Base-by-base conservation (phyloP, 2,329 filamentous ascomycete genomes). In the Polytolypa hystricis region DNA sequence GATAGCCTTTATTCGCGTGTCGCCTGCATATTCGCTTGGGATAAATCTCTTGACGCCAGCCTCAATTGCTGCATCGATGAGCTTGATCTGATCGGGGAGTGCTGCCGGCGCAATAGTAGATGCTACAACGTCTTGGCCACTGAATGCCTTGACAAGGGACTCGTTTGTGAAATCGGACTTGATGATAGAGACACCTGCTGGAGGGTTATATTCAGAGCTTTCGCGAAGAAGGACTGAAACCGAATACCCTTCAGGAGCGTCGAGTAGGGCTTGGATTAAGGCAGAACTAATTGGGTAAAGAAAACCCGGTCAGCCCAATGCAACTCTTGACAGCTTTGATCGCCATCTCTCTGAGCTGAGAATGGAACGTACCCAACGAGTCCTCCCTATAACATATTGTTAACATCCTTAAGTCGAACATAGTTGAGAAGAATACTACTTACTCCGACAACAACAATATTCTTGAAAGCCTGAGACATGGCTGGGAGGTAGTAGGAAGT, bases 161-260 rank as follows among this genome's bases (percentile, higher is more conserved):
- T 40, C 40, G 14, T 41, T 32, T n/a, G 38, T 37, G 39, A 47
- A 52, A 33, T 52, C 49, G 32, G 35, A 38, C 30, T 39, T 41
- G 20, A 47, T 33, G 4, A 28, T 31, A 6, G 33, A 41, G 30
- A 42, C 36, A 6, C 39, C 43, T 4, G 34, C 29, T 5, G 42
- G 42, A 6, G 40, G 28, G 17, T 31, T 28, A 19, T 42, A 44
- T 18, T 14, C 39, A 25, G 43, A 44, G 11, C 19, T 29, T 23
- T 40, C 37, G 19, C 43, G 42, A 6, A 42, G 38, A 20, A 44
- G 43, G 11, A 38, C 37, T n/a, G 42, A 46, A n/a, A 46, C 43
- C 10, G 40, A 34, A 17, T 44, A 45, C 11, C 32, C 37, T 20
- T 45, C 35, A 19, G 43, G 36, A 12, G 43, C 43, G 17, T 37